phyloP scores from a whole-genome alignment of 176 grass and related monocot species.

The Thinopyrum elongatum region DNA sequence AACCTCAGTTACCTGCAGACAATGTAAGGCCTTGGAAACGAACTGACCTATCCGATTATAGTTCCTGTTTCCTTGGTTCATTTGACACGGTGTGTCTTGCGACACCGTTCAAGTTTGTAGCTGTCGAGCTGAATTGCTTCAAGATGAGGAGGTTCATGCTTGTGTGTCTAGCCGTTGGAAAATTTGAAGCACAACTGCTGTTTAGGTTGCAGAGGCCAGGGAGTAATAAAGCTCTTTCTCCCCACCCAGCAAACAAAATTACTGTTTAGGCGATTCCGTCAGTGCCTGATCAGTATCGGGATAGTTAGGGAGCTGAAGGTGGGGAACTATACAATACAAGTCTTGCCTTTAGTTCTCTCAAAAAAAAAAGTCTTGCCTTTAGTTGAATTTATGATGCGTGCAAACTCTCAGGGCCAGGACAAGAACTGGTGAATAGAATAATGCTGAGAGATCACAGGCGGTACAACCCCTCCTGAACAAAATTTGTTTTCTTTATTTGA shows the following conservation, averaged over 20 bases:
- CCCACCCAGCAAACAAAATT: not conserved
- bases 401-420: not conserved
- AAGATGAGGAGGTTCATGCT: not conserved
- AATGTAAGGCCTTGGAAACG: conserved; percentile 48
- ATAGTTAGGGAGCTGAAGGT: not conserved
- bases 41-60: not conserved
- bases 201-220: not conserved
- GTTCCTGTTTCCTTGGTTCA: not conserved
- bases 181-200: not conserved
- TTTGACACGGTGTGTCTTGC: not conserved
- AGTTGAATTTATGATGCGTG: not conserved
- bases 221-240: not conserved
- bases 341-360: conserved; percentile 17
- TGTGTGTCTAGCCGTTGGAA: not conserved
- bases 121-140: not conserved
- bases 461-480: not conserved
- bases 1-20: conserved; percentile 90
- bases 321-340: not conserved
- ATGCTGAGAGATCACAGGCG: not conserved
- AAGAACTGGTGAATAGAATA: not conserved
- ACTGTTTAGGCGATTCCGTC: not conserved
- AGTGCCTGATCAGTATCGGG: not conserved
- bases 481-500: not conserved
- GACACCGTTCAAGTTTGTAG: not conserved
- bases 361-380: conserved; percentile 8